phyloP scores from a whole-genome alignment of 1,284 basidiomycete genomes.

The Cryptococcus floricola region DNA sequence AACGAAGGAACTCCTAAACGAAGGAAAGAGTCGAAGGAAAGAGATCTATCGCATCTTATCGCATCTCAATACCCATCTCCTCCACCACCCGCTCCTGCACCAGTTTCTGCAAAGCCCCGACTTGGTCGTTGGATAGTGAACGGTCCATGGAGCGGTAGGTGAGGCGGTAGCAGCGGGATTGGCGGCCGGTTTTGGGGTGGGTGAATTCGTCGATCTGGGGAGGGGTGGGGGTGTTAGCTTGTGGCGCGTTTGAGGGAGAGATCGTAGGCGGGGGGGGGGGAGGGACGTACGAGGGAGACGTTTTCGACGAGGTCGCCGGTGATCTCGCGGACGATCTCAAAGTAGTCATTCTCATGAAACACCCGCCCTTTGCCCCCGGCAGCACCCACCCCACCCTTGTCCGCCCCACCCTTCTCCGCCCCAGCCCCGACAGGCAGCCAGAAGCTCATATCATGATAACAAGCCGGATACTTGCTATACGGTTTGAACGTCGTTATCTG shows the following conservation, averaged over 20 bases:
- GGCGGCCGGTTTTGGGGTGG: constrained; percentile 80
- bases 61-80: constrained; percentile 53
- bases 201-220: constrained; percentile 84
- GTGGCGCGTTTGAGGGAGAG: neutral
- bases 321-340: constrained; percentile 86
- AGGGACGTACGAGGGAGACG: constrained; percentile 66
- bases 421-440: constrained; percentile 61
- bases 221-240: neutral
- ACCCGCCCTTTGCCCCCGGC: constrained; percentile 13
- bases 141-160: constrained; percentile 97
- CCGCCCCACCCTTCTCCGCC: neutral
- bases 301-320: constrained; percentile 90
- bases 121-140: constrained; percentile 84
- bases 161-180: constrained; percentile 83
- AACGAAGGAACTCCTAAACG: too few species aligned
- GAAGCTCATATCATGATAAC: constrained; percentile 87
- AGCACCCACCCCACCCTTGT: neutral
- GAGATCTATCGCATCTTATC: constrained; percentile 39
- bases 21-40: too few species aligned
- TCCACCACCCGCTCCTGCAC: constrained; percentile 49
- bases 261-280: neutral
- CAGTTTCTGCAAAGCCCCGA: constrained; percentile 67
- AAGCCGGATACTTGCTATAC: constrained; percentile 84
- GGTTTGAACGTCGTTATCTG: constrained; percentile 74
- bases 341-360: constrained; percentile 95